Conservation (phyloP, 208 protist species). For the Entamoeba histolytica region DNA sequence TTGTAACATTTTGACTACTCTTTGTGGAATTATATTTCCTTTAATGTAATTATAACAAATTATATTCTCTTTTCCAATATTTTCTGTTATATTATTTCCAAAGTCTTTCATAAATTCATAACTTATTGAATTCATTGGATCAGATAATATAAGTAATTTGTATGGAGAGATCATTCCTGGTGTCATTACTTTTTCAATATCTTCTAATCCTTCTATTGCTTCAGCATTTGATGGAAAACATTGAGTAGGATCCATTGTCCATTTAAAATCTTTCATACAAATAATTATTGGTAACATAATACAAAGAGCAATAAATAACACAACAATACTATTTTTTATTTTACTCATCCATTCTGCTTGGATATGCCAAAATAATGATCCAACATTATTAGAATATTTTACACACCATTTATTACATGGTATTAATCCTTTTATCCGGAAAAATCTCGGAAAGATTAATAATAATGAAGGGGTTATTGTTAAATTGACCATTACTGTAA, state of each 20-base stretch:
- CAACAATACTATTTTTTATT: background rate
- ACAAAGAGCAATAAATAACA: background rate
- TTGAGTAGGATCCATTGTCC: background rate
- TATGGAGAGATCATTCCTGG: background rate
- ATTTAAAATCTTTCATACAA: background rate
- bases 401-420: background rate
- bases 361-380: background rate
- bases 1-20: background rate
- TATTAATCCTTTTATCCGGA: background rate
- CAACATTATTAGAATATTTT: background rate
- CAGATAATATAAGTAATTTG: background rate
- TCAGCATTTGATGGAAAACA: background rate
- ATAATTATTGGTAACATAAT: background rate
- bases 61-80: background rate
- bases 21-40: background rate
- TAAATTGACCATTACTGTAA: constrained; percentile 30
- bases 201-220: background rate
- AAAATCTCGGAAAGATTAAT: constrained; percentile 36
- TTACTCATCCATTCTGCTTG: background rate
- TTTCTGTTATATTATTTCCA: background rate
- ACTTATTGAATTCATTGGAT: background rate
- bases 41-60: background rate
- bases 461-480: constrained; percentile 37
- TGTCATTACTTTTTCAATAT: background rate
- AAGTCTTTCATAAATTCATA: background rate